Evolutionary conservation across 371 early-diverging fungal genomes (phyloP), one percentile per base, ranked within the genome.

Genomic region (Basidiobolus heterosporus): DNA sequence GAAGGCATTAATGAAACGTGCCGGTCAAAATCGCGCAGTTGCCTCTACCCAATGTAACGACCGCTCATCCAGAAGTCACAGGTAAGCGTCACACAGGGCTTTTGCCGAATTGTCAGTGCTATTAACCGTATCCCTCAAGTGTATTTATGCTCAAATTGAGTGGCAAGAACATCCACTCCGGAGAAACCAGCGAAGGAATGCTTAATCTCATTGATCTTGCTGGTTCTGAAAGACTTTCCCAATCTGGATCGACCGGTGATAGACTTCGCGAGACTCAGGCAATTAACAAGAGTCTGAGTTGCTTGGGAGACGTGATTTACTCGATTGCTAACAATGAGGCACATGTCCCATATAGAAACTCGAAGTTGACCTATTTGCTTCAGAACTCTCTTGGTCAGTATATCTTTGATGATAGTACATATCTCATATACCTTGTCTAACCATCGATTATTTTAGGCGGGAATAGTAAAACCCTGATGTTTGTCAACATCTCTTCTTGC

Each of bases 381-480:
- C 88, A 94, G 60, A 78, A 88, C 57, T 87, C 88, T 0, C 70
- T 95, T 3, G 30, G 30, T 30, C 3, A 30, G 3, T 9, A 5
- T 9, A 3, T 30, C 30, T 30, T 30, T n/a, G n/a, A n/a, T n/a
- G n/a, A n/a, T n/a, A n/a, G n/a, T n/a, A n/a, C n/a, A n/a, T n/a
- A n/a, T n/a, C n/a, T 30, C 30, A 30, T 9, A 3, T 9, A 30
- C 30, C 3, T 9, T 9, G 9, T 30, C 30, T 30, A 30, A 30
- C 30, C 30, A 3, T 3, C 3, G 30, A 3, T 5, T 30, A 5
- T 30, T 30, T 9, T 9, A 30, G 88, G 86, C 24, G 93, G 93
- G 16, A 96, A 94, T 55, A 86, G 89, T 54, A 94, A 96, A 61
- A 92, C 92, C 0, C 72, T 95, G 16, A 98, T 99, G 98, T 91